Conservation (phyloP, 768 basidiomycete species). For the Trichaptum fuscoviolaceum region DNA sequence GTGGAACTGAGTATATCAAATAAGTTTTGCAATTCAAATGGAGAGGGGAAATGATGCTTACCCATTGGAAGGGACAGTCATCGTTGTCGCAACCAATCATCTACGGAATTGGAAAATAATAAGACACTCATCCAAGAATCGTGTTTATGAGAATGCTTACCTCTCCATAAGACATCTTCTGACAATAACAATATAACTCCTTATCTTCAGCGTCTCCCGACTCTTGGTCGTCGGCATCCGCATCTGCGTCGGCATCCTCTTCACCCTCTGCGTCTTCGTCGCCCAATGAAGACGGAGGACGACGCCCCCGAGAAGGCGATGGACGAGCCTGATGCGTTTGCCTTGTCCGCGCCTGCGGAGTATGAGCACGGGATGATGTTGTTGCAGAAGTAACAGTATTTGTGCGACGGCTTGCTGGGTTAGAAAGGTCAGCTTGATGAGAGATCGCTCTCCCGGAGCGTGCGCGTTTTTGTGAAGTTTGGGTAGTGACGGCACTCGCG, state of each 20-base stretch:
- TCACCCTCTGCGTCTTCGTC: slow-evolving; percentile 11
- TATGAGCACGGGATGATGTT: slow-evolving; percentile 5
- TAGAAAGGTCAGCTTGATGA: neutral
- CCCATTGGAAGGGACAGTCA: slow-evolving; percentile 65
- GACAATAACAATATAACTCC: slow-evolving; percentile 42
- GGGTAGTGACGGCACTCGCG: neutral
- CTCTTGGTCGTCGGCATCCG: slow-evolving; percentile 36
- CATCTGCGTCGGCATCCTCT: slow-evolving; percentile 14
- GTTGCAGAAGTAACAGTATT: slow-evolving; percentile 9
- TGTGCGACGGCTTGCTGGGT: slow-evolving; percentile 10
- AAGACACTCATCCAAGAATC: slow-evolving; percentile 19
- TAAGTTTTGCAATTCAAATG: neutral
- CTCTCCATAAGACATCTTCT: slow-evolving; percentile 58
- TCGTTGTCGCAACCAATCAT: slow-evolving; percentile 75
- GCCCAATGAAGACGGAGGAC: slow-evolving; percentile 11
- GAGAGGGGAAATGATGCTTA: slow-evolving; percentile 28
- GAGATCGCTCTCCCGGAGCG: neutral
- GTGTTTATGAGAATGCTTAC: slow-evolving; percentile 21
- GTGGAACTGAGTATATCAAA: slow-evolving; percentile 43
- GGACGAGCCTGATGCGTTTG: slow-evolving; percentile 8
- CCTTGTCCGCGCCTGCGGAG: slow-evolving; percentile 6
- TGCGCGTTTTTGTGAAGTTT: neutral
- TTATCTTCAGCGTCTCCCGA: slow-evolving; percentile 52
- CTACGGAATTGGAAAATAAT: slow-evolving; percentile 49
- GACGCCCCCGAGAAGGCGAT: slow-evolving; percentile 8